Conservation (phyloP, 805 yeast species). For the Candida andamanensis region DNA sequence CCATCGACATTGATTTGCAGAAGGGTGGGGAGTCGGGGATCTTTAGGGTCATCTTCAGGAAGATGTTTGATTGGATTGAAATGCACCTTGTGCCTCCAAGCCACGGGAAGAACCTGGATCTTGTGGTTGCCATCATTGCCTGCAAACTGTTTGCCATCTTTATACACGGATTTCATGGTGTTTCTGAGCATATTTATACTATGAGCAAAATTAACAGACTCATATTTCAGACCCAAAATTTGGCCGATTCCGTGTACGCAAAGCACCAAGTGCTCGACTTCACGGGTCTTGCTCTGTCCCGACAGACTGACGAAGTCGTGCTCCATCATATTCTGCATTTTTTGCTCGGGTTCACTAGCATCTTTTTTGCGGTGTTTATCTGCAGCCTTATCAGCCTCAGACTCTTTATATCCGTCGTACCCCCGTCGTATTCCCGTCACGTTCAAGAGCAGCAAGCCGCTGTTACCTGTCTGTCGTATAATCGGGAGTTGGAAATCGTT, state of each 20-base stretch:
- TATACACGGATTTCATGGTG: constrained; percentile 48
- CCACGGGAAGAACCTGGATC: constrained; percentile 81
- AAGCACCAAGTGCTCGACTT: constrained; percentile 63
- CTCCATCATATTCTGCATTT: constrained; percentile 42
- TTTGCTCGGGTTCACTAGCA: no score
- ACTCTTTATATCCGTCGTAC: constrained; percentile 19
- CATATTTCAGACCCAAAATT: constrained; percentile 68
- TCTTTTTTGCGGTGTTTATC: no score
- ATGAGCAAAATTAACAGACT: constrained; percentile 82
- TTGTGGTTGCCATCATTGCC: constrained; percentile 47
- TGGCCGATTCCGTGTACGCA: constrained; percentile 97
- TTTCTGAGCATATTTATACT: constrained; percentile 65
- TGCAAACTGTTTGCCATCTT: constrained; percentile 36
- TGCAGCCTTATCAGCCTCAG: constrained; percentile 18
- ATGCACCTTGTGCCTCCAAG: constrained; percentile 82
- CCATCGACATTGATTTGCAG: constrained; percentile 74
- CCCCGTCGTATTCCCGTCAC: constrained; percentile 51
- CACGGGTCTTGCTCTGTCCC: constrained; percentile 20
- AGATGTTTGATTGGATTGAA: constrained; percentile 47
- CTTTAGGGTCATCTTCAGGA: constrained; percentile 25
- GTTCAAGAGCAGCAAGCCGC: constrained; percentile 36
- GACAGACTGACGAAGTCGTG: constrained; percentile 43
- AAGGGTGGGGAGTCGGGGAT: constrained; percentile 53
- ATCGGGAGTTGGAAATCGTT: constrained; percentile 32
- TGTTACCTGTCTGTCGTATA: constrained; percentile 31